Evolutionary conservation across 1,284 basidiomycete species (phyloP), one percentile per base, ranked within the genome.

Genomic region (Tilletia horrida): DNA sequence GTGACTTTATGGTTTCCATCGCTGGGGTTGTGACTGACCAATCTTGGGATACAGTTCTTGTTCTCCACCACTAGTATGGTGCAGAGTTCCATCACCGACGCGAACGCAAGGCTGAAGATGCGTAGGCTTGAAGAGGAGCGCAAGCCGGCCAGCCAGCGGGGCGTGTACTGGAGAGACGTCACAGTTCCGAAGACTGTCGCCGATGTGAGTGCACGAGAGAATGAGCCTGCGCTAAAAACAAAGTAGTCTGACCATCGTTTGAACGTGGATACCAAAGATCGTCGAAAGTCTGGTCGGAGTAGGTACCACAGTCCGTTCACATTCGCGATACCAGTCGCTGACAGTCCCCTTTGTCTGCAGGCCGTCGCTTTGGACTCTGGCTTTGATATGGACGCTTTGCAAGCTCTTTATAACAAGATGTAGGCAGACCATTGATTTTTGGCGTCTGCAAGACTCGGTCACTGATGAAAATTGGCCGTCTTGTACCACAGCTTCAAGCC

Each of bases 261-360:
- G 50, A 55, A 7, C 55, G 9, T 35, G 23, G 14, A 35, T 35
- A 8, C 13, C 55, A 59, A n/a, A n/a, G 55, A 40, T 59, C n/a
- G 55, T 59, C 7, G 55, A 59, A 29, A 59, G 55, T 35, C n/a
- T 59, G 55, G 16, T 59, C 27, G 55, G 55, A 31, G 55, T 59
- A 27, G 35, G 55, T 59, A 14, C 11, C 13, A n/a, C n/a, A 3
- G n/a, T 0, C 6, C 7, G 29, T 7, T 35, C 8, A 29, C 25
- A 16, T 1, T 11, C 16, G 27, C 35, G 4, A n/a, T 59, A 18
- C 50, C 25, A 14, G 3, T 14, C 35, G 18, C 29, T 35, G 27
- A 59, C 55, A 29, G 55, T 7, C 55, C 27, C 29, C 14, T 7
- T 31, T 40, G 3, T 31, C 27, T 16, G 16, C 27, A 59, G 55